These are phyloP conservation scores for Lumnitzera littorea DNA, from an alignment of 345 rosid genomes.

Conservation along the genomic window DNA sequence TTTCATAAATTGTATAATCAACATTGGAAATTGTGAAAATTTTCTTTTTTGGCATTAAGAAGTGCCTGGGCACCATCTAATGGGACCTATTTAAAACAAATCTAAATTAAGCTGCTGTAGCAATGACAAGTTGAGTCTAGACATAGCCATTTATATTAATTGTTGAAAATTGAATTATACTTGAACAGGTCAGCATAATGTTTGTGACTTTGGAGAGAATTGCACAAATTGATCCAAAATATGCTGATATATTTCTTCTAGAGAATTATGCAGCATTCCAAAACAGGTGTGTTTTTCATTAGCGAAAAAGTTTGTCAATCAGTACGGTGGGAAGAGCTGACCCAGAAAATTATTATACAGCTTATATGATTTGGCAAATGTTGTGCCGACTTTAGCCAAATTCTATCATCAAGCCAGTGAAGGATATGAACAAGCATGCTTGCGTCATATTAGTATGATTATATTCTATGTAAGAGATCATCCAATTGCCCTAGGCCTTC, in stretches of 20 bases:
- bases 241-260: slow-evolving; percentile 80
- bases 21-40: too few relatives aligned
- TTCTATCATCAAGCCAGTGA: slow-evolving; percentile 99
- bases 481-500: too few relatives aligned
- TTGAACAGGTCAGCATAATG: slow-evolving; percentile 87
- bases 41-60: too few relatives aligned
- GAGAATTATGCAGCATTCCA: slow-evolving; percentile 99
- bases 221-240: slow-evolving; percentile 88
- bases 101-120: too few relatives aligned
- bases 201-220: slow-evolving; percentile 91
- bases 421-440: slow-evolving; percentile 97
- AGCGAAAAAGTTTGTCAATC: background rate
- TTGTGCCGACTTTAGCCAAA: slow-evolving; percentile 93
- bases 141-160: too few relatives aligned
- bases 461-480: slow-evolving; percentile 67
- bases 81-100: too few relatives aligned
- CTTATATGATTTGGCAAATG: slow-evolving; percentile 94
- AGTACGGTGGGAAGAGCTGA: slow-evolving; percentile 10
- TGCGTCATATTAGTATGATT: slow-evolving; percentile 92
- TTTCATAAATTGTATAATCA: too few relatives aligned
- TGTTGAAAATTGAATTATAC: slow-evolving; percentile 1
- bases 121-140: too few relatives aligned
- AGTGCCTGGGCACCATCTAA: too few relatives aligned
- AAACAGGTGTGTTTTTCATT: slow-evolving; percentile 47
- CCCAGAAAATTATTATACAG: slow-evolving; percentile 38